Evolutionary conservation across 2,329 filamentous ascomycete genomes (phyloP), one percentile per base, ranked within the genome.

Genomic region (Bipolaris cookei): DNA sequence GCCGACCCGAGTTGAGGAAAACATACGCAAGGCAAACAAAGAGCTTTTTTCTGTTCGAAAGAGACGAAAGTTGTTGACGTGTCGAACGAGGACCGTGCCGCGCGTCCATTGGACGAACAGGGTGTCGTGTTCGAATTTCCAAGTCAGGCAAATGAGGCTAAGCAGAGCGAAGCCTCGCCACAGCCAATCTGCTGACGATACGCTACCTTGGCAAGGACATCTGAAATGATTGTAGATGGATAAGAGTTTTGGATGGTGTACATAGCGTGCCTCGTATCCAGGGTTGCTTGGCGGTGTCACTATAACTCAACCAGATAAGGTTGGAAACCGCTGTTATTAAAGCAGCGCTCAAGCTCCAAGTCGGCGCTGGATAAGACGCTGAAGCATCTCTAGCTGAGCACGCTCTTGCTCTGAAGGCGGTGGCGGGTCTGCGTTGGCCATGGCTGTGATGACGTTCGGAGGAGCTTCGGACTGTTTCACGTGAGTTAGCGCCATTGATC

Each of bases 401-500:
- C 70, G 70, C 63, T 74, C 70, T 20, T 66, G 58, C 21, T 60
- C 61, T 37, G 61, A 65, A 18, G 66, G 54, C 11, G 69, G 64
- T 20, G 64, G 63, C 50, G 70, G 72, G 45, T 62, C 62, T 63
- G 66, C 54, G 50, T 69, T 63, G 51, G 67, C 59, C 41, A 76
- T 64, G 47, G 71, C 69, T 51, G 63, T 55, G 47, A 74, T 65
- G 54, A 77, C 75, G 50, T 70, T 70, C 34, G 68, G 61, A 54
- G 75, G 72, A 57, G 75, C 74, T 71, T 78, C 75, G 66, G 74
- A 71, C 76, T 77, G 71, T 71, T 72, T 71, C 69, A 71, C 58
- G 58, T 61, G 59, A 49, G 62, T 77, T 72, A 76, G 70, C 69
- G 70, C 63, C 69, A 67, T 70, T 67, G 63, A 70, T 62, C 56